Percentiles rank a stretch among this genome's conserved stretches.
phyloP scores from a whole-genome alignment of 371 early-diverging fungal genomes.

The Sporodiniella umbellata region DNA sequence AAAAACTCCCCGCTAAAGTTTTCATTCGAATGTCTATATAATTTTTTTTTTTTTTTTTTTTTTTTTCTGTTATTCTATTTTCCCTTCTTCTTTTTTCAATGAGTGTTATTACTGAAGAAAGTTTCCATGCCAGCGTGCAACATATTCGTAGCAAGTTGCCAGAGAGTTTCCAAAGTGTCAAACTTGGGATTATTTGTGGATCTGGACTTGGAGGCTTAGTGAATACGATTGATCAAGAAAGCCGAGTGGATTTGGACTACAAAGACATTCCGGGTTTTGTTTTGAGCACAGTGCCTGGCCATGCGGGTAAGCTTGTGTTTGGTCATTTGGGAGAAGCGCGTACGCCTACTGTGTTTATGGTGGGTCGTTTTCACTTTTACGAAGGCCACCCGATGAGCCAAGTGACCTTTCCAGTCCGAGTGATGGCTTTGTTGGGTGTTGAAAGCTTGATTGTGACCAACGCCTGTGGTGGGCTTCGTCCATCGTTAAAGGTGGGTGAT shows the following conservation, averaged over 20 bases:
- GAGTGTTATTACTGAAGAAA: slow-evolving; percentile 24
- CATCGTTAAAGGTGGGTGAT: slow-evolving; percentile 81
- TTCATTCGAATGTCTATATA: too few species aligned
- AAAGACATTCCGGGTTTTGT: slow-evolving; percentile 86
- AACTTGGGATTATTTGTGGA: slow-evolving; percentile 90
- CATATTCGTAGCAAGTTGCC: slow-evolving; percentile 30
- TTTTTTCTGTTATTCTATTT: slow-evolving; percentile 1
- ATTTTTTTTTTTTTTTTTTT: too few species aligned
- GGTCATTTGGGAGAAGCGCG: slow-evolving; percentile 74
- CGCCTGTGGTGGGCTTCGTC: slow-evolving; percentile 91
- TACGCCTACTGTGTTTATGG: slow-evolving; percentile 79
- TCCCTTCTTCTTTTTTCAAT: slow-evolving; percentile 1
- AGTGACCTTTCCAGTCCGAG: slow-evolving; percentile 85
- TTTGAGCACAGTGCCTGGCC: slow-evolving; percentile 83
- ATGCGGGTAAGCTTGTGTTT: slow-evolving; percentile 90
- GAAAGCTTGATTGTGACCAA: slow-evolving; percentile 83
- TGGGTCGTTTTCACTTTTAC: slow-evolving; percentile 87
- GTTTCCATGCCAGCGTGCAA: slow-evolving; percentile 20
- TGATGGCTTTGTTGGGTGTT: slow-evolving; percentile 83
- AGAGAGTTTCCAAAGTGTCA: slow-evolving; percentile 31
- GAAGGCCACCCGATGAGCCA: slow-evolving; percentile 80
- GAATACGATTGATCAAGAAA: slow-evolving; percentile 61
- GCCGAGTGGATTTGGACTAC: slow-evolving; percentile 67
- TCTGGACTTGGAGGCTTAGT: slow-evolving; percentile 89
- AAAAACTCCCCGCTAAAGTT: too few species aligned